Percentiles rank a stretch among this genome's conserved stretches.
Conservation (phyloP, 129 eudicot genomes). For the Flaveria bidentis region DNA sequence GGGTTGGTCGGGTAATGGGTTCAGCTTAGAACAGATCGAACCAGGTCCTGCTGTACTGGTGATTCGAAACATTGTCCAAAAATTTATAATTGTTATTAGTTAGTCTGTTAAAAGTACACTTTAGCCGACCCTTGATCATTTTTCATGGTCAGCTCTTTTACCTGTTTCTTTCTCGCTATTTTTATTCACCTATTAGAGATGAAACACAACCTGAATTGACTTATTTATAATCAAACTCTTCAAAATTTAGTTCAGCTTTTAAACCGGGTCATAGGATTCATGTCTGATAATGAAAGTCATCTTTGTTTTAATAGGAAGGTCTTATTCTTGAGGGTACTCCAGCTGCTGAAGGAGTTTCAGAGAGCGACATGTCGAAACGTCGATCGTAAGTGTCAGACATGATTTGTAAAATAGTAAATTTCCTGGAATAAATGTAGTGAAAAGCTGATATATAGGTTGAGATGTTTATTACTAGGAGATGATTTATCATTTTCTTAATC, state of each 20-base stretch:
- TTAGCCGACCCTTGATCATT: neutral
- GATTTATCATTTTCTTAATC: neutral
- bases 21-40: no score
- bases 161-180: neutral
- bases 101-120: neutral
- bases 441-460: constrained; percentile 10
- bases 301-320: constrained; percentile 68
- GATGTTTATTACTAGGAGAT: constrained; percentile 3
- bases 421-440: neutral
- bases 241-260: neutral
- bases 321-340: constrained; percentile 88
- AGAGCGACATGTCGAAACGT: constrained; percentile 75
- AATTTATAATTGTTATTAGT: neutral
- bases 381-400: constrained; percentile 57
- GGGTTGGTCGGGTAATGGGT: neutral
- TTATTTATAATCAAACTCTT: neutral
- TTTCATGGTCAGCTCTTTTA: neutral
- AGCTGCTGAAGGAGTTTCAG: constrained; percentile 96
- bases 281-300: constrained; percentile 20
- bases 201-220: neutral
- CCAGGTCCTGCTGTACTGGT: no score
- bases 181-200: neutral
- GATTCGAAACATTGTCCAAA: no score
- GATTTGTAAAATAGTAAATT: neutral
- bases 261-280: neutral